phyloP scores from a whole-genome alignment of 768 basidiomycete genomes.

The Leucogyrophana mollusca region DNA sequence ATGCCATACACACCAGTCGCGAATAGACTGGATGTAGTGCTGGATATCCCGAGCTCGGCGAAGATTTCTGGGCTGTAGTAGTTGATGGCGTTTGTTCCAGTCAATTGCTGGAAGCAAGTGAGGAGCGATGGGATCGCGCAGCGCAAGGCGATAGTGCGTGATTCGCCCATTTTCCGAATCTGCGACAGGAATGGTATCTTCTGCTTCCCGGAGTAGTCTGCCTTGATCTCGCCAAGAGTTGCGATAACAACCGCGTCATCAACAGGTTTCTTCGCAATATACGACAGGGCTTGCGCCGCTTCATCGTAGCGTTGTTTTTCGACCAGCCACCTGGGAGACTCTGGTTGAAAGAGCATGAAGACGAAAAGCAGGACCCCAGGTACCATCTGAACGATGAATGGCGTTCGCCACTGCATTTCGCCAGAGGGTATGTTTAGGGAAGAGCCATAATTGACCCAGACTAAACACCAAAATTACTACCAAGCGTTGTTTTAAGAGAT shows the following conservation, averaged over 20 bases:
- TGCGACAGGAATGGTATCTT: slow-evolving; percentile 22
- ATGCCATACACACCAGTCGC: slow-evolving; percentile 42
- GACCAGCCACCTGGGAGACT: slow-evolving; percentile 42
- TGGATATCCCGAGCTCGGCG: slow-evolving; percentile 30
- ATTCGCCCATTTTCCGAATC: slow-evolving; percentile 33
- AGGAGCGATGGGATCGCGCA: slow-evolving; percentile 32
- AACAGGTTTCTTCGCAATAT: slow-evolving; percentile 20
- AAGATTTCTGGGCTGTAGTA: slow-evolving; percentile 40
- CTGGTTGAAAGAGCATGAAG: slow-evolving; percentile 37
- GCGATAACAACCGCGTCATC: slow-evolving; percentile 25
- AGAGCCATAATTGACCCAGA: slow-evolving; percentile 37
- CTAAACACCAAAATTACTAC: slow-evolving; percentile 12
- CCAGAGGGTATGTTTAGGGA: slow-evolving; percentile 23
- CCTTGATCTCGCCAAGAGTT: slow-evolving; percentile 34
- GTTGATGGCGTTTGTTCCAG: slow-evolving; percentile 42
- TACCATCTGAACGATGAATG: slow-evolving; percentile 37
- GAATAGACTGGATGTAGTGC: slow-evolving; percentile 29
- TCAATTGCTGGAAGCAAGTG: slow-evolving; percentile 38
- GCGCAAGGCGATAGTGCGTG: slow-evolving; percentile 22
- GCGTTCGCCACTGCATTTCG: slow-evolving; percentile 36
- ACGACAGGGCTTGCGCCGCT: slow-evolving; percentile 29
- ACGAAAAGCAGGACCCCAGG: slow-evolving; percentile 36
- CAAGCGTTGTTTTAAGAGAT: too few relatives aligned
- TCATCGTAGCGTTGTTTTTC: slow-evolving; percentile 33
- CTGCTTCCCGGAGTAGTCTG: slow-evolving; percentile 32